Conservation (phyloP, 805 yeast genomes). For the Nakazawaea holstii region DNA sequence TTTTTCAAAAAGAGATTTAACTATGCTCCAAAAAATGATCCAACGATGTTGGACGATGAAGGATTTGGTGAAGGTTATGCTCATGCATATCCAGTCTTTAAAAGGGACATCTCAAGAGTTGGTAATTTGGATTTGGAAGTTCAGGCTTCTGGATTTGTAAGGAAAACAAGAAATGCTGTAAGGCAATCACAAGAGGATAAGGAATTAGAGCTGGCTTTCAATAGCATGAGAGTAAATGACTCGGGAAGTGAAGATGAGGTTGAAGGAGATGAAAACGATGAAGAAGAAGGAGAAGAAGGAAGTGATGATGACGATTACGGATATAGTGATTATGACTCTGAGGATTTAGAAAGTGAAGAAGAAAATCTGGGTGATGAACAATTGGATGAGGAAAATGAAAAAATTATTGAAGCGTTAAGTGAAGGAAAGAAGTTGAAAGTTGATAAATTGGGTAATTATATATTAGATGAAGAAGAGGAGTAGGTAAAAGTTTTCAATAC, state of each 20-base stretch:
- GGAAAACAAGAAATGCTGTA: slow-evolving; percentile 35
- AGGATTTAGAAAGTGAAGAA: slow-evolving; percentile 18
- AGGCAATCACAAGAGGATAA: slow-evolving; percentile 46
- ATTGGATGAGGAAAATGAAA: slow-evolving; percentile 33
- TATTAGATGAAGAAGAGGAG: slow-evolving; percentile 40
- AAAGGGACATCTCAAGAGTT: slow-evolving; percentile 64
- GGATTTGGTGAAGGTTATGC: slow-evolving; percentile 80
- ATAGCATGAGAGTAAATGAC: slow-evolving; percentile 47
- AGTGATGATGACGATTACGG: slow-evolving; percentile 36
- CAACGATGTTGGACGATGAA: slow-evolving; percentile 68
- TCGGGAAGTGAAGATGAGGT: slow-evolving; percentile 23
- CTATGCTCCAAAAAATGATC: slow-evolving; percentile 64
- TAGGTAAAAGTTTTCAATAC: slow-evolving; percentile 33
- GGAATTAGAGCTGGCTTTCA: slow-evolving; percentile 75
- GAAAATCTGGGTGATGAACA: slow-evolving; percentile 30
- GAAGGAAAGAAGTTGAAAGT: slow-evolving; percentile 63
- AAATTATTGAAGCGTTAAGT: slow-evolving; percentile 66
- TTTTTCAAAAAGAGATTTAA: slow-evolving; percentile 77
- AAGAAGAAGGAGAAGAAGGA: slow-evolving; percentile 16
- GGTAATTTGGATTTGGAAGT: slow-evolving; percentile 79
- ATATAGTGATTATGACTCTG: neutral
- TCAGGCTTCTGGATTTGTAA: slow-evolving; percentile 81
- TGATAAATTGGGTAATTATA: slow-evolving; percentile 81
- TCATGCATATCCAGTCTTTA: slow-evolving; percentile 73
- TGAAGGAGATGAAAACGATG: slow-evolving; percentile 31